Evolutionary conservation across 2,329 filamentous ascomycete species (phyloP), one percentile per base, ranked within the genome.

Genomic region (Alternaria viburni): DNA sequence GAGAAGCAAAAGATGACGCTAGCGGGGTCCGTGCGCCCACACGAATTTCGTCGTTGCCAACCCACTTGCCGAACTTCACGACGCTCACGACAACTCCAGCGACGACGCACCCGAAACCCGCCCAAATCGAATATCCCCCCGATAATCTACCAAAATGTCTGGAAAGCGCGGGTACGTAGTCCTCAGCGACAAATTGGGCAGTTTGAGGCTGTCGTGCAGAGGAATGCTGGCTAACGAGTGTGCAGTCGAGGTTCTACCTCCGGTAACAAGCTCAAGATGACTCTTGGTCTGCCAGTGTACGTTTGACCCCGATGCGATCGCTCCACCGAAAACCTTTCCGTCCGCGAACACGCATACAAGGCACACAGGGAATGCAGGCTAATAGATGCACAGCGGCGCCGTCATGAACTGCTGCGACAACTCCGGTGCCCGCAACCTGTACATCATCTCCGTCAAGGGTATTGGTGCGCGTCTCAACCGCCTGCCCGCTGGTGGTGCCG

Each of bases 201-300:
- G 41, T 26, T 9, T 11, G 13, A 55, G 54, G 49, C 21, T n/a
- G 36, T 23, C 41, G 7, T 32, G 25, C 13, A 26, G 46, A 36
- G 51, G 36, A 49, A 57, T 41, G 19, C 12, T 57, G 28, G 72
- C 75, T 81, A 72, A 80, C 68, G n/a, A 58, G 44, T 25, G 51
- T 36, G 75, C 74, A 88, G 87, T 83, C 86, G 88, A 81, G 87
- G 93, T 89, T 92, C 91, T 92, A 91, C 93, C 89, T 92, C 94
- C 82, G 96, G 96, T 90, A 96, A 96, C 92, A 99, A 99, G 92
- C 92, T 98, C 82, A 98, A 97, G 92, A 99, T 99, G 96, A 97
- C 96, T 85, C 93, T 99, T 86, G 96, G 93, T 97, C 93, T 99
- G 81, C 96, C 96, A 86, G 93, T 97, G 94, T 97, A 97, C 85